Base-by-base conservation (phyloP, 2,329 filamentous ascomycete species). In the Aureobasidium pullulans region DNA sequence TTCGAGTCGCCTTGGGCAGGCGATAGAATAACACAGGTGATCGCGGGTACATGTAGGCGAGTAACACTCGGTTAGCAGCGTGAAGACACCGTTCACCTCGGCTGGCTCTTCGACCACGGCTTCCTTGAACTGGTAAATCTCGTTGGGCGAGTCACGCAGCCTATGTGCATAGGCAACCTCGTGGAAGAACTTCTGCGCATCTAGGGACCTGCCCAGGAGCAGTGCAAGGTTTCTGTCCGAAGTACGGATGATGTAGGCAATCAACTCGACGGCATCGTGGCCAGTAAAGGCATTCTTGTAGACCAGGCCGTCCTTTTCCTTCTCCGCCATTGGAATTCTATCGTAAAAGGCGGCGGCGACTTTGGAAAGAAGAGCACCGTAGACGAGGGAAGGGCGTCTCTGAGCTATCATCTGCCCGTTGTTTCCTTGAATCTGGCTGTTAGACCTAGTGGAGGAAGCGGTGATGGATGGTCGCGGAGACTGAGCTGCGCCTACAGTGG, bases 141-240 rank as follows among this genome's bases (percentile, higher is more conserved):
- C 94, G 54, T 87, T 88, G 42, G 87, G 84, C n/a, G 93, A 95
- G 73, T 99, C 94, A 73, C 94, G 88, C 67, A 99, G 78, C 49
- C 94, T 84, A 73, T 99, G 94, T 67, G 96, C 93, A 73, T 99
- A 99, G 0, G 93, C 96, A 53, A 97, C 94, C 79, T 99, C 94
- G 76, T 99, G 94, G 72, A 99, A 99, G 77, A 96, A 96, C 72
- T 97, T 97, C 71, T 99, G 94, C 28, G 94, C 94, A 75, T 99
- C 94, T 62, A 99, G 78, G 43, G 94, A 91, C 70, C 94, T 84
- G 63, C 94, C 94, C 15, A 99, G 79, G 9, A 99, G 83, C 50
- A 99, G 79, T 10, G 94, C 94, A 62, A 99, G 79, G 71, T 99
- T 99, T 61, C 94, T 85, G 74, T 99, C 94, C 0, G 90, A 96